phyloP scores from a whole-genome alignment of 768 basidiomycete species.

The Asterophora parasitica region DNA sequence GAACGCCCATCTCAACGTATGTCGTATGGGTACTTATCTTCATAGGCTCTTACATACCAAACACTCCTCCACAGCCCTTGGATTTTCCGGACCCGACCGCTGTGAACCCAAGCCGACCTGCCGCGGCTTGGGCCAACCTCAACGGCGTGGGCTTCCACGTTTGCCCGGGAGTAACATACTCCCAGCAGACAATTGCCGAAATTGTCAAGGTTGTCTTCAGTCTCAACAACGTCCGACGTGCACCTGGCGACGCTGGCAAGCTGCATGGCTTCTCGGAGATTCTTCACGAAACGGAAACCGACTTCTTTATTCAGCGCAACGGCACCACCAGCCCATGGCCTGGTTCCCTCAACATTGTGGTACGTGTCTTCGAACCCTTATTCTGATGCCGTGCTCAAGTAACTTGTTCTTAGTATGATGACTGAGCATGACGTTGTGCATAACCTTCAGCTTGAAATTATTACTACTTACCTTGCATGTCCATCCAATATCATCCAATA shows the following conservation, averaged over 20 bases:
- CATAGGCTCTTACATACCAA: conserved; percentile 4
- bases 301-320: conserved; percentile 28
- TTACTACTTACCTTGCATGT: too few species aligned
- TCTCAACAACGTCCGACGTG: conserved; percentile 42
- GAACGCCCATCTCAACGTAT: conserved; percentile 40
- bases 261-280: conserved; percentile 27
- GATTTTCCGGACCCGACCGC: conserved; percentile 40
- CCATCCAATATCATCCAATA: too few species aligned
- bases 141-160: conserved; percentile 36
- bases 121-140: conserved; percentile 12
- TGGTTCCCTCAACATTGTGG: conserved; percentile 30
- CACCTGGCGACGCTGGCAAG: conserved; percentile 37
- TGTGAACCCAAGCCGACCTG: conserved; percentile 14
- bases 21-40: too few species aligned
- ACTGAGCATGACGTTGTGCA: too few species aligned
- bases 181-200: conserved; percentile 36
- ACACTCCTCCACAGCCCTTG: conserved; percentile 22
- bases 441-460: too few species aligned
- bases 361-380: conserved; percentile 21
- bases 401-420: too few species aligned
- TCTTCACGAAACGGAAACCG: conserved; percentile 31
- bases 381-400: too few species aligned
- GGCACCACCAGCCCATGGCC: conserved; percentile 34
- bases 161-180: conserved; percentile 32
- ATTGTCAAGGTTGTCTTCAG: conserved; percentile 41